Evolutionary conservation across 305 asterid genomes (phyloP).

Genomic region (Withania somnifera): DNA sequence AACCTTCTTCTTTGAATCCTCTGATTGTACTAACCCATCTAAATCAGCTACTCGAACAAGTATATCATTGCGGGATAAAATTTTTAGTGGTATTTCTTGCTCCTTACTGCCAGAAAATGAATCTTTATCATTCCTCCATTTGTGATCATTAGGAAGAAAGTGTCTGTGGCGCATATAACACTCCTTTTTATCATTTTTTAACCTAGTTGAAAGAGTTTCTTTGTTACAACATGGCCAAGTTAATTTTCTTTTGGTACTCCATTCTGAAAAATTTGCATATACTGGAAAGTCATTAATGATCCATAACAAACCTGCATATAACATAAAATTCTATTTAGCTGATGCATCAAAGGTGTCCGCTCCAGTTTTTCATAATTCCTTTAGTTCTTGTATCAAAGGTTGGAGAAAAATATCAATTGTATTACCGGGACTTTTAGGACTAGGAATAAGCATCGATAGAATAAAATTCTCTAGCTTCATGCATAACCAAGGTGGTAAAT

Average conservation of each 20-base stretch:
- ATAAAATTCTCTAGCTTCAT: too few species aligned
- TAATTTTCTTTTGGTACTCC: too few species aligned
- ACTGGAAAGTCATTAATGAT: neutral
- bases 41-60: neutral
- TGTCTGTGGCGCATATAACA: neutral
- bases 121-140: neutral
- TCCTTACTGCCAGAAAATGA: neutral
- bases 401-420: too few species aligned
- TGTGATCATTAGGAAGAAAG: neutral
- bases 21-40: neutral
- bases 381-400: neutral
- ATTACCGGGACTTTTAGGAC: neutral
- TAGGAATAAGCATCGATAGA: too few species aligned
- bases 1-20: neutral
- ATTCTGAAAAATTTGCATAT: neutral
- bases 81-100: neutral
- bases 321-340: neutral
- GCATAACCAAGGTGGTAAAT: neutral
- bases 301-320: neutral
- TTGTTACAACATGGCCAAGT: too few species aligned
- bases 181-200: too few species aligned
- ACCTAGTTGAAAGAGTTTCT: too few species aligned
- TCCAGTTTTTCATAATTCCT: neutral
- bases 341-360: neutral
- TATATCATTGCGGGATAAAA: neutral